A percentile compares a stretch with the other conserved stretches of the same genome.
Conservation (phyloP, 371 early-diverging fungal species). For the Lichtheimia ramosa region DNA sequence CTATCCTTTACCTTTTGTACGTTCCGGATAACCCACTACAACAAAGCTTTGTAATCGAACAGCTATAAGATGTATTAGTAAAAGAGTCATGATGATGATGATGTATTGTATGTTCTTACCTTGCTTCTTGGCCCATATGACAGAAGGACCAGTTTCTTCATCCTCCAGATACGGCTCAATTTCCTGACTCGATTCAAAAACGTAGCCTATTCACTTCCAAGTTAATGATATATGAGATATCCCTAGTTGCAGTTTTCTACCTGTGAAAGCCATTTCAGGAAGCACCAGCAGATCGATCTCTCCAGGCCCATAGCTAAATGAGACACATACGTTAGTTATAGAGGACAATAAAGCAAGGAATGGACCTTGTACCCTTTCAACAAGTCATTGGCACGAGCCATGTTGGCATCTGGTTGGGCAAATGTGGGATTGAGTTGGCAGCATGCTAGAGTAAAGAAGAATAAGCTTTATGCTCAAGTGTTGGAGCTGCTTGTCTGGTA, state of each 20-base stretch:
- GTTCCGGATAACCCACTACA: slow-evolving; percentile 71
- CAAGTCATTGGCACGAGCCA: slow-evolving; percentile 5
- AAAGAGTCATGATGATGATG: not conserved
- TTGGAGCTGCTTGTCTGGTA: not conserved
- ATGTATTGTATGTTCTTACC: not conserved
- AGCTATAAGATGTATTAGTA: slow-evolving; percentile 29
- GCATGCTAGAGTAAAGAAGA: slow-evolving; percentile 27
- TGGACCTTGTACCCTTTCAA: too few species aligned
- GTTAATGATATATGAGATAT: not conserved
- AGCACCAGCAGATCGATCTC: slow-evolving; percentile 69
- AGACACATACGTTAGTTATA: not conserved
- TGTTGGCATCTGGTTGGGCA: slow-evolving; percentile 38
- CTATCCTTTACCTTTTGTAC: slow-evolving; percentile 1
- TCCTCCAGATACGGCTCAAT: slow-evolving; percentile 61
- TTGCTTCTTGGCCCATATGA: slow-evolving; percentile 58
- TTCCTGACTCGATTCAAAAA: slow-evolving; percentile 54
- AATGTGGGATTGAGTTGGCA: slow-evolving; percentile 44
- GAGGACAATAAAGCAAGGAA: not conserved
- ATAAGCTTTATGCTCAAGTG: slow-evolving; percentile 1
- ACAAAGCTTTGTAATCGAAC: slow-evolving; percentile 56
- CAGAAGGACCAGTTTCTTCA: slow-evolving; percentile 54
- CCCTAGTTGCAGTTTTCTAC: slow-evolving; percentile 13
- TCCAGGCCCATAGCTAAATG: slow-evolving; percentile 45
- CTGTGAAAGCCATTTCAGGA: slow-evolving; percentile 81
- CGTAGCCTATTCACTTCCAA: slow-evolving; percentile 49